Evolutionary conservation across 2,329 filamentous ascomycete species (phyloP).

Genomic region (Colletotrichum eleusines): DNA sequence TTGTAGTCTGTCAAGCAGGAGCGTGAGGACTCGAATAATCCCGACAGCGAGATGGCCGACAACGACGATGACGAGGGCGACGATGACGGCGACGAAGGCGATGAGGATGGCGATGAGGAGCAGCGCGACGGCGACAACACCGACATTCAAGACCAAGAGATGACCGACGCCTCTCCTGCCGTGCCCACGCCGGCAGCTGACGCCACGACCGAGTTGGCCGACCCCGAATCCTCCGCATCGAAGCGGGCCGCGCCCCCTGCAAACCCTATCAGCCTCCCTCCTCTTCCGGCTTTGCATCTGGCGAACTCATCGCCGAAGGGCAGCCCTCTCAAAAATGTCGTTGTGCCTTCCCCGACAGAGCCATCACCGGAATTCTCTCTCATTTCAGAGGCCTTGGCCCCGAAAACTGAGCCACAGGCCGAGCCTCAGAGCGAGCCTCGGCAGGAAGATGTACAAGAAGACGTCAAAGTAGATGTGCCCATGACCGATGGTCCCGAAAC

Average conservation of each 20-base stretch:
- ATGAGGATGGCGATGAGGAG: conserved; percentile 61
- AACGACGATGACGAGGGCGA: conserved; percentile 62
- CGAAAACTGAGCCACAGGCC: conserved; percentile 15
- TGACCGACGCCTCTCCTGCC: conserved; percentile 51
- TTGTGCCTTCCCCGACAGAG: conserved; percentile 60
- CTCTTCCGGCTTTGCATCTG: conserved; percentile 46
- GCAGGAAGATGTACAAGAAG: neutral
- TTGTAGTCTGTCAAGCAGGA: conserved; percentile 56
- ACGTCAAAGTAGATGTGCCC: neutral
- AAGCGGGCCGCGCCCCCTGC: conserved; percentile 40
- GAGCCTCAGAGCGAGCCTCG: neutral
- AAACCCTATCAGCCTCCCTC: conserved; percentile 50
- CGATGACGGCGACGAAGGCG: conserved; percentile 61
- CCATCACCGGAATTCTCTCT: conserved; percentile 45
- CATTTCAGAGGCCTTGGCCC: conserved; percentile 28
- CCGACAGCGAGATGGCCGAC: conserved; percentile 67
- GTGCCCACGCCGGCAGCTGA: conserved; percentile 46
- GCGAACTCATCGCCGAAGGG: conserved; percentile 52
- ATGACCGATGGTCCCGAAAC: conserved; percentile 28
- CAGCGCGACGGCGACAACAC: conserved; percentile 55
- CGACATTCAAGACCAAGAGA: conserved; percentile 44
- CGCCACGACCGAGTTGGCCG: conserved; percentile 42
- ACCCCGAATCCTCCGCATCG: conserved; percentile 36
- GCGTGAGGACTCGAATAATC: conserved; percentile 58
- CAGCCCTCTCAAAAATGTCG: conserved; percentile 66